Evolutionary conservation across 345 rosid species (phyloP).

Genomic region (Ricinus communis): DNA sequence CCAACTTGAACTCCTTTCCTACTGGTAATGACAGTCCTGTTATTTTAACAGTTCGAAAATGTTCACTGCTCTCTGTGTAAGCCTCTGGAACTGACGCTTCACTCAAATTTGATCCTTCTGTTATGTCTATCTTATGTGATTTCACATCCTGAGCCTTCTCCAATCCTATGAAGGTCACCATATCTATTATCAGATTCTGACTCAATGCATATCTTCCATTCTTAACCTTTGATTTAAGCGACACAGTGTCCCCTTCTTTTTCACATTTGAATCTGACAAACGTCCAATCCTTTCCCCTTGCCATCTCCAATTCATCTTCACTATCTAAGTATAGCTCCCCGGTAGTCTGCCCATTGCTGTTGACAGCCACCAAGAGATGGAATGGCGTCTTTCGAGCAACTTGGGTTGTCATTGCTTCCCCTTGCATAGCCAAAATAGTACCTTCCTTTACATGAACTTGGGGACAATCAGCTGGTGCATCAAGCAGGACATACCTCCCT

Average conservation of each 20-base stretch:
- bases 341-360: slow-evolving; percentile 26
- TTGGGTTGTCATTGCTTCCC: slow-evolving; percentile 57
- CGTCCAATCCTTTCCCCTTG: slow-evolving; percentile 53
- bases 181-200: slow-evolving; percentile 49
- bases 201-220: slow-evolving; percentile 51
- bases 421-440: slow-evolving; percentile 66
- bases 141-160: slow-evolving; percentile 14
- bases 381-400: slow-evolving; percentile 56
- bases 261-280: slow-evolving; percentile 43
- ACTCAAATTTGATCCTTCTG: not conserved
- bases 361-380: slow-evolving; percentile 48
- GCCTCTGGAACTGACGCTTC: not conserved
- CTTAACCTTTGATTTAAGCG: slow-evolving; percentile 43
- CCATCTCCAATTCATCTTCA: slow-evolving; percentile 57
- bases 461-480: slow-evolving; percentile 53
- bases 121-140: not conserved
- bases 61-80: not conserved
- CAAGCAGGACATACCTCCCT: slow-evolving; percentile 41
- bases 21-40: not conserved
- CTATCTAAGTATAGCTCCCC: slow-evolving; percentile 70
- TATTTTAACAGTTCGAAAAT: not conserved
- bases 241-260: slow-evolving; percentile 14
- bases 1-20: not conserved
- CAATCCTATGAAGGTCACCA: slow-evolving; percentile 54
- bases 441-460: slow-evolving; percentile 66